Evolutionary conservation across 1,284 basidiomycete genomes (phyloP), one percentile per base, ranked within the genome.

Genomic region (Cryptococcus jaspeensis): DNA sequence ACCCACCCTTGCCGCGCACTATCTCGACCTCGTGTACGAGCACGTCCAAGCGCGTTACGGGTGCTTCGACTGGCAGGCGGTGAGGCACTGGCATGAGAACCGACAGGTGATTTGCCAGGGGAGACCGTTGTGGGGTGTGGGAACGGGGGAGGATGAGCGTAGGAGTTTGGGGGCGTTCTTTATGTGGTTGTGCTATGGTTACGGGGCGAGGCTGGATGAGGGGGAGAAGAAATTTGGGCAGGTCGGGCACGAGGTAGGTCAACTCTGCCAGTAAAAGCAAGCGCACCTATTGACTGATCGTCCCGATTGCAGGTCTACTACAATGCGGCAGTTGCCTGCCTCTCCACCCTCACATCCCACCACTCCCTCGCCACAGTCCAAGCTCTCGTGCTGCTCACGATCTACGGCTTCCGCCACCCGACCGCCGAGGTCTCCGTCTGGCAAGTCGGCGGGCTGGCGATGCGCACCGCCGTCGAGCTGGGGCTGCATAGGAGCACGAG

Each of bases 21-120:
- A 66, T 48, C 44, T 70, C 18, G 54, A 61, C 37, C 46, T 58
- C 13, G 64, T 65, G 1, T 68, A 66, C 41, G 57, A 62, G 22
- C 66, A 70, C 53, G 59, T 70, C 25, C 68, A 70, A 53, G 64
- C 68, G n/a, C 58, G 66, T 32, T 68, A 66, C 53, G 59, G 61
- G 4, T 70, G 64, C 40, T 54, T 70, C 37, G 66, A 70, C 28
- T 70, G 68, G 68, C 58, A 53, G 11, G 54, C 60, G 1, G 53
- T 70, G 6, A 42, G 60, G 18, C 55, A 55, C 32, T 70, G 68
- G 68, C 66, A 66, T 50, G 61, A 63, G 3, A 62, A 66, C 47
- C 42, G 66, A 22, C 58, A 70, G 28, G 55, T 56, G 16, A 67
- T 70, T 20, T 66, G 64, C 46, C 57, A 63, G 43, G 61, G 61